A percentile compares a stretch with the other conserved stretches of the same genome.
These are phyloP conservation scores for Lasiodiplodia citricola DNA, from an alignment of 2,329 filamentous ascomycete genomes.

Conservation along the genomic window DNA sequence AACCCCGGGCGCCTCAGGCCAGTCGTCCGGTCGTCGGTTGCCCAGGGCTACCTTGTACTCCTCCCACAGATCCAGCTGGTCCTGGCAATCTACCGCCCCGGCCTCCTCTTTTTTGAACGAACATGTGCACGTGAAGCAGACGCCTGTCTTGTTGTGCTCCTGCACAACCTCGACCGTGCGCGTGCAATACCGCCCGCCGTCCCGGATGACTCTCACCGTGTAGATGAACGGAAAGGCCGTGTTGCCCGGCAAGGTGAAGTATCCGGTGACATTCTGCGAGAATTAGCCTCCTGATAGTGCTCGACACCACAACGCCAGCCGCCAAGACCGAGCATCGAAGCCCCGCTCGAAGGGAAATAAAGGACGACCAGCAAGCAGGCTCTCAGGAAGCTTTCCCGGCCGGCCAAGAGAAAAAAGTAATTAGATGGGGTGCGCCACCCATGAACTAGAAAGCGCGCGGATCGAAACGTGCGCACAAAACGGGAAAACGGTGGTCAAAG, in stretches of 20 bases:
- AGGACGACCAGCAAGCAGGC: neutral
- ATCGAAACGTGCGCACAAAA: neutral
- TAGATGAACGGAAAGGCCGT: slow-evolving; percentile 57
- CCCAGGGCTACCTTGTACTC: slow-evolving; percentile 42
- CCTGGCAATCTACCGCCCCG: slow-evolving; percentile 41
- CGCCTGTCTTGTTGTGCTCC: slow-evolving; percentile 44
- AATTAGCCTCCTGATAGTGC: neutral
- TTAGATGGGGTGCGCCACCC: neutral
- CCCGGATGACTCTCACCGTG: slow-evolving; percentile 55
- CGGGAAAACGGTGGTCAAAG: neutral
- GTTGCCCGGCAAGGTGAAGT: slow-evolving; percentile 56
- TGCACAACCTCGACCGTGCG: slow-evolving; percentile 60
- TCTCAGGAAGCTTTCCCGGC: slow-evolving; percentile 17
- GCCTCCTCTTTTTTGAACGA: slow-evolving; percentile 57
- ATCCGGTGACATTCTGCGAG: slow-evolving; percentile 58
- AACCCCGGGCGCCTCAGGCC: slow-evolving; percentile 41
- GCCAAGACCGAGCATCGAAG: neutral
- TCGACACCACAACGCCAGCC: neutral
- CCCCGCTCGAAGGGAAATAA: neutral
- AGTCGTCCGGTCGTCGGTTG: slow-evolving; percentile 37
- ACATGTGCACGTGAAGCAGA: slow-evolving; percentile 59
- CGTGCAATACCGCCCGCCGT: slow-evolving; percentile 59
- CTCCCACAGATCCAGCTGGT: slow-evolving; percentile 41
- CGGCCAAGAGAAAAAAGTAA: neutral
- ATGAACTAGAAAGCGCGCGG: neutral